A percentile compares a stretch with the other conserved stretches of the same genome.
Evolutionary conservation across 2,329 filamentous ascomycete species (phyloP).

Genomic region (Blastomyces gilchristii): DNA sequence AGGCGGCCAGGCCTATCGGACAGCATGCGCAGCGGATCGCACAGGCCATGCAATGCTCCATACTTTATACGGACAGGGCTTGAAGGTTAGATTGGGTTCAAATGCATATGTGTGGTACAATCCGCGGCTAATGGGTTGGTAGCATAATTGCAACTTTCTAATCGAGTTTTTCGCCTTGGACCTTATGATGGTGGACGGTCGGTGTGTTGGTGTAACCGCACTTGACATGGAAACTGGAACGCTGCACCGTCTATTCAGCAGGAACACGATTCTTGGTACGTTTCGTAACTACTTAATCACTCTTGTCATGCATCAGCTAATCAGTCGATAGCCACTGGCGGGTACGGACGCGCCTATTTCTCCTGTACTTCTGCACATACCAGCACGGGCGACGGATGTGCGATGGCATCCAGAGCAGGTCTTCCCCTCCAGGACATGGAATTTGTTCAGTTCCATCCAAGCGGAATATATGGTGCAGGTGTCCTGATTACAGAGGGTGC

Average conservation of each 20-base stretch:
- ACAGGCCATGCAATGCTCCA: conserved; percentile 85
- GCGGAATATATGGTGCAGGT: conserved; percentile 85
- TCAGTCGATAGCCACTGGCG: conserved; percentile 63
- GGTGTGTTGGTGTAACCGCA: conserved; percentile 78
- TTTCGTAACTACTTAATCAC: background rate
- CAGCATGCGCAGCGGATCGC: conserved; percentile 70
- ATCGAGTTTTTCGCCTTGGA: conserved; percentile 90
- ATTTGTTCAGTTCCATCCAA: conserved; percentile 91
- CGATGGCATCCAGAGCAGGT: conserved; percentile 83
- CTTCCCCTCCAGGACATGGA: conserved; percentile 89
- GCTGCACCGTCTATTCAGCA: conserved; percentile 76
- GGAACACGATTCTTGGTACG: conserved; percentile 58
- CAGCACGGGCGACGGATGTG: conserved; percentile 86
- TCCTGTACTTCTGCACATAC: conserved; percentile 86
- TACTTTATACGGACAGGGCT: conserved; percentile 82
- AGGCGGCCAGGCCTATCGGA: conserved; percentile 83
- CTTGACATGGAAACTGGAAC: conserved; percentile 92
- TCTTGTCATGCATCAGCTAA: background rate
- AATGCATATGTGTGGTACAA: background rate
- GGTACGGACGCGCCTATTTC: conserved; percentile 87
- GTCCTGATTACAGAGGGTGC: conserved; percentile 87
- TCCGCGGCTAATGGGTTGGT: conserved; percentile 3
- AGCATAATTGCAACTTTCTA: conserved; percentile 88
- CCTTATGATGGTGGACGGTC: conserved; percentile 82
- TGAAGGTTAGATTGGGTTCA: conserved; percentile 39